Conservation (phyloP, 768 basidiomycete genomes). For the Russula earlei region DNA sequence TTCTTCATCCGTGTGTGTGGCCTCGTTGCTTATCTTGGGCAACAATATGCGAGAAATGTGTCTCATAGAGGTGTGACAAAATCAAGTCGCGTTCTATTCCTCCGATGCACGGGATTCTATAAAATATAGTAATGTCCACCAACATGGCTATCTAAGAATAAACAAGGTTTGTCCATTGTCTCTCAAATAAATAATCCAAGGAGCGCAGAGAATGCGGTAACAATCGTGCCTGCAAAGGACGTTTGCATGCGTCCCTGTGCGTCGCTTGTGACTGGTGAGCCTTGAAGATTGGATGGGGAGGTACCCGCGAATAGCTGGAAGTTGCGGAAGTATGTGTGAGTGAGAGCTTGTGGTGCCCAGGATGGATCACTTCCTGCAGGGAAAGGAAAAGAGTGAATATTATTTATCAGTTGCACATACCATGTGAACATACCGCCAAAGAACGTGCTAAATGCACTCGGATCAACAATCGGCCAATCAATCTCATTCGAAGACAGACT, state of each 20-base stretch:
- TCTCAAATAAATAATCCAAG: not conserved
- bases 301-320: slow-evolving; percentile 39
- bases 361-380: slow-evolving; percentile 46
- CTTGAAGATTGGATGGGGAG: slow-evolving; percentile 14
- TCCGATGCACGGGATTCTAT: too few species aligned
- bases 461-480: not conserved
- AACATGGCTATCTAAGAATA: too few species aligned
- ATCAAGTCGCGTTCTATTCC: too few species aligned
- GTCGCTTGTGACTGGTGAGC: slow-evolving; percentile 1
- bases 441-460: slow-evolving; percentile 48
- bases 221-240: not conserved
- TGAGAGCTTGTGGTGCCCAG: slow-evolving; percentile 62
- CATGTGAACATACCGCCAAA: slow-evolving; percentile 50
- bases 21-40: too few species aligned
- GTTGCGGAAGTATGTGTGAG: slow-evolving; percentile 72
- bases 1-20: too few species aligned
- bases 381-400: slow-evolving; percentile 16
- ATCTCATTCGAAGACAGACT: not conserved
- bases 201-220: not conserved
- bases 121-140: too few species aligned
- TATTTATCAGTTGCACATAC: not conserved
- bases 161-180: not conserved
- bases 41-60: too few species aligned
- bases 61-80: too few species aligned
- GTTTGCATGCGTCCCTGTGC: not conserved